Base-by-base conservation (phyloP, 1,284 basidiomycete species). In the Phylloboletellus chloephorus region DNA sequence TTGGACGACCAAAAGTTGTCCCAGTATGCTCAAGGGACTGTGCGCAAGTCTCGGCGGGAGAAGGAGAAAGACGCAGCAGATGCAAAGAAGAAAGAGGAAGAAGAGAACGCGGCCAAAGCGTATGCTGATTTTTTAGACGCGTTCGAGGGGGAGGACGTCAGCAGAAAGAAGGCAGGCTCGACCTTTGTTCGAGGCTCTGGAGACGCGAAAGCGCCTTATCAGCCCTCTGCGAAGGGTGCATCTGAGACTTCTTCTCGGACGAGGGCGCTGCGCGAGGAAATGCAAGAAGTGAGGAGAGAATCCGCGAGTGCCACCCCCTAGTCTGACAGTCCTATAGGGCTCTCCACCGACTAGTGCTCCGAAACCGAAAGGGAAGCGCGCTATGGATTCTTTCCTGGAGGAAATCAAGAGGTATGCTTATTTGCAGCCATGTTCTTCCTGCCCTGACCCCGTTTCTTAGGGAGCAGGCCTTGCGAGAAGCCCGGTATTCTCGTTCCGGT, bases 301-400 rank as follows among this genome's bases (percentile, higher is more conserved):
- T 30, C 8, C 20, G 15, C 40, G 16, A 26, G 25, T 23, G 33
- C 9, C 24, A 31, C 23, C 12, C 4, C 24, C 13, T 17, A 12
- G 15, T 10, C 39, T 49, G 31, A 51, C 40, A 30, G 23, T 28
- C 9, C 26, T 44, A 15, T 46, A 80, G 72, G 71, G 71, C 1
- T 81, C 84, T 19, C 77, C 82, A 3, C 58, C 72, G 3, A 52
- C 58, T 8, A 57, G 54, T 21, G 67, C 58, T 16, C 72, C 79
- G 0, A 86, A 78, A 55, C 80, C 85, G 0, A 92, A 88, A 59
- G 93, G 93, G 6, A 93, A 90, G 61, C 78, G 92, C 33, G 89
- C 87, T 0, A 96, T 96, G 89, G 92, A 95, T 61, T 67, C 80
- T 3, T 97, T 96, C 60, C 68, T 96, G 33, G 89, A 94, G 54